Evolutionary conservation across 805 yeast species (phyloP).

Genomic region (Sugiyamaella marilandica): DNA sequence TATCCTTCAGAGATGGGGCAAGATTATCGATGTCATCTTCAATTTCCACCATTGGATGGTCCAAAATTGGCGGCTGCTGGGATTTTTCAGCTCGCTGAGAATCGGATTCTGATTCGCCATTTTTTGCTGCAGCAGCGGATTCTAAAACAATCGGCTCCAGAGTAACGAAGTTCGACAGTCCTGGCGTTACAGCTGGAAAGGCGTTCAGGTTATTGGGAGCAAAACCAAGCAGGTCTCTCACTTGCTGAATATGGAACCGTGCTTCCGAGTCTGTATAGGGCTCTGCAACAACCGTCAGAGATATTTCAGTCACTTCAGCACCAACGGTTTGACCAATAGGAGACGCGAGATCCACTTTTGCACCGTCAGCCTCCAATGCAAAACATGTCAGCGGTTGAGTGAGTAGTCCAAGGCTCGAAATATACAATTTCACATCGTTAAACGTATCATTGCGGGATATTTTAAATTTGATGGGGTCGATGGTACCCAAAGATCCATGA

Average conservation of each 20-base stretch:
- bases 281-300: slow-evolving; percentile 41
- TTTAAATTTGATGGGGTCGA: slow-evolving; percentile 4
- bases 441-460: slow-evolving; percentile 40
- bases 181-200: slow-evolving; percentile 39
- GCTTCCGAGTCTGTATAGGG: slow-evolving; percentile 59
- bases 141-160: slow-evolving; percentile 14
- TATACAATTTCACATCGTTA: slow-evolving; percentile 52
- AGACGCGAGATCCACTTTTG: slow-evolving; percentile 34
- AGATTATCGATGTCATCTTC: slow-evolving; percentile 21
- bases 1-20: slow-evolving; percentile 17
- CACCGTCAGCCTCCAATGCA: slow-evolving; percentile 39
- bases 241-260: slow-evolving; percentile 55
- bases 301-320: slow-evolving; percentile 37
- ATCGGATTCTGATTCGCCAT: slow-evolving; percentile 7
- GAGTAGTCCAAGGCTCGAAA: slow-evolving; percentile 53
- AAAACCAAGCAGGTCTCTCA: slow-evolving; percentile 56
- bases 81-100: slow-evolving; percentile 13
- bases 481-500: not conserved
- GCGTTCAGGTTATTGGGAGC: slow-evolving; percentile 37
- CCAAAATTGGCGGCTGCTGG: slow-evolving; percentile 7
- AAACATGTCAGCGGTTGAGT: slow-evolving; percentile 58
- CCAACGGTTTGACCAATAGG: slow-evolving; percentile 29
- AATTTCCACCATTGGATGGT: slow-evolving; percentile 19
- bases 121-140: slow-evolving; percentile 9
- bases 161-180: slow-evolving; percentile 43